Evolutionary conservation across 2,329 filamentous ascomycete species (phyloP).

Genomic region (Raffaelea ambrosiae): DNA sequence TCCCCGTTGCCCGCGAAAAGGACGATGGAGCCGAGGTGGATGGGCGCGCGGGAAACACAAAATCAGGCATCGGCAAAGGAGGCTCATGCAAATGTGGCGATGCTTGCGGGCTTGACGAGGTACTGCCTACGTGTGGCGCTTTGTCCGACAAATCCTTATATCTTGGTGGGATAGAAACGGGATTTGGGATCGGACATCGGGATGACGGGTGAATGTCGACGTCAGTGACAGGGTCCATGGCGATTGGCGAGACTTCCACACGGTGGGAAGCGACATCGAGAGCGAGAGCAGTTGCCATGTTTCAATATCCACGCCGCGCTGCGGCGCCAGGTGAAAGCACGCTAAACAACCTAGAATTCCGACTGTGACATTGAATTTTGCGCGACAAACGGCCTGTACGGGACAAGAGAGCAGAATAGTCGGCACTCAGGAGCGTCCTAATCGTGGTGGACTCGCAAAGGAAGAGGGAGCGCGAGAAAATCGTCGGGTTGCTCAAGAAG

Average conservation of each 20-base stretch:
- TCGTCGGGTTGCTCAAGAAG: too few species aligned
- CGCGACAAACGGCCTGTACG: too few species aligned
- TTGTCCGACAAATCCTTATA: conserved; percentile 11
- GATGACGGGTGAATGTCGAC: conserved; percentile 10
- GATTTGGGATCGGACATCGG: conserved; percentile 15
- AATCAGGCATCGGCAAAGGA: conserved; percentile 54
- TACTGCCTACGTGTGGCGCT: neutral
- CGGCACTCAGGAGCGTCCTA: too few species aligned
- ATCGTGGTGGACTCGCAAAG: too few species aligned
- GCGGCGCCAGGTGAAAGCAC: conserved; percentile 32
- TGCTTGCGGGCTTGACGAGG: conserved; percentile 19
- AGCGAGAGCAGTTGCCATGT: conserved; percentile 23
- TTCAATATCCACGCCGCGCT: conserved; percentile 31
- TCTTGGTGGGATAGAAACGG: conserved; percentile 19
- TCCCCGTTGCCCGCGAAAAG: conserved; percentile 37
- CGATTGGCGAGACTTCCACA: neutral
- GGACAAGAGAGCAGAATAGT: too few species aligned
- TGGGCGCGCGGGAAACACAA: conserved; percentile 50
- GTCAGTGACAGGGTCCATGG: conserved; percentile 7
- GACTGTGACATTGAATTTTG: conserved; percentile 28
- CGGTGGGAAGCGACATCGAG: conserved; percentile 4
- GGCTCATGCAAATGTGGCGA: conserved; percentile 23
- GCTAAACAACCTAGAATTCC: conserved; percentile 29
- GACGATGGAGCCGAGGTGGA: conserved; percentile 38
- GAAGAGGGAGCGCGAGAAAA: too few species aligned